Percentiles rank a stretch among this genome's conserved stretches.
These are phyloP conservation scores for Talaromyces funiculosus DNA, from an alignment of 2,329 filamentous ascomycete genomes.

Conservation along the genomic window DNA sequence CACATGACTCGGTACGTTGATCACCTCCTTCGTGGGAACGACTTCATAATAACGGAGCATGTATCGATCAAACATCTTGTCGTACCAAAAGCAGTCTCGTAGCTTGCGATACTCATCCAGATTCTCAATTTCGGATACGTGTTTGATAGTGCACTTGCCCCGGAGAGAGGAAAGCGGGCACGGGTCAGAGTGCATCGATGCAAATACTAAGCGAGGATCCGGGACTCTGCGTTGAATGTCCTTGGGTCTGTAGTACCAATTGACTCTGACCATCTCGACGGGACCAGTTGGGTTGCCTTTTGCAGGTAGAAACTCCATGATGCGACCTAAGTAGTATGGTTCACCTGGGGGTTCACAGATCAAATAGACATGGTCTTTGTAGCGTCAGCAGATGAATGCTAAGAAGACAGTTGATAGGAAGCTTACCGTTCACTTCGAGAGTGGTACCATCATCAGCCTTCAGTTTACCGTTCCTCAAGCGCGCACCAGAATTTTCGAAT, in stretches of 20 bases:
- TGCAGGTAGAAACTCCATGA: constrained; percentile 93
- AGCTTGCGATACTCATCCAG: constrained; percentile 78
- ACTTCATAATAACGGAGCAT: constrained; percentile 98
- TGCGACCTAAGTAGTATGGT: constrained; percentile 92
- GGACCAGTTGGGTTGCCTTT: constrained; percentile 67
- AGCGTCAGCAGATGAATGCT: constrained; percentile 10
- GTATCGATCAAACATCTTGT: constrained; percentile 95
- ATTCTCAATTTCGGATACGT: constrained; percentile 77
- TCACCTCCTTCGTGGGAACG: constrained; percentile 83
- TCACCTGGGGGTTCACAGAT: constrained; percentile 96
- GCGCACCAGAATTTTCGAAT: constrained; percentile 67
- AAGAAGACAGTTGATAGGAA: constrained; percentile 13
- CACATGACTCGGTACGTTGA: constrained; percentile 92
- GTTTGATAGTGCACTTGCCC: constrained; percentile 85
- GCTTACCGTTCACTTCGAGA: constrained; percentile 77
- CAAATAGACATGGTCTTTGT: constrained; percentile 78
- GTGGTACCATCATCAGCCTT: constrained; percentile 86
- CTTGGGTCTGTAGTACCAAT: constrained; percentile 97
- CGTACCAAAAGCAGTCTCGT: constrained; percentile 90
- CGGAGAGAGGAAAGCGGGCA: constrained; percentile 87
- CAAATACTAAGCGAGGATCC: constrained; percentile 86
- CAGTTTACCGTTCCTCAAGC: constrained; percentile 69
- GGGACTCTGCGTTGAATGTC: constrained; percentile 89
- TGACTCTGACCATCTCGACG: constrained; percentile 83
- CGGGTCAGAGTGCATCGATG: constrained; percentile 97